phyloP scores from a whole-genome alignment of 2,329 filamentous ascomycete species.

The Plectosphaerella plurivora region DNA sequence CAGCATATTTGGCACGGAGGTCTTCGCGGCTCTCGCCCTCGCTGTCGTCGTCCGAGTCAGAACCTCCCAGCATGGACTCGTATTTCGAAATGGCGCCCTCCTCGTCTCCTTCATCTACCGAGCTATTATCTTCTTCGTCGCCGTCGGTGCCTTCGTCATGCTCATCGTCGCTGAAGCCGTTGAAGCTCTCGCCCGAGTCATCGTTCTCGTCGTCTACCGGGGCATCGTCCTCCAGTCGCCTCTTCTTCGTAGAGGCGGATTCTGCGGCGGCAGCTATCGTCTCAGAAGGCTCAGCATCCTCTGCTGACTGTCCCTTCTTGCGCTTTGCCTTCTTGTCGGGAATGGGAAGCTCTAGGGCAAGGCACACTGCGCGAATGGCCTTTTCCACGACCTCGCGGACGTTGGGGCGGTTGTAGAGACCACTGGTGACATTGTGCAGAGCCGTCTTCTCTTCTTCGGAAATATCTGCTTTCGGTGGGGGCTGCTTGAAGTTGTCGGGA shows the following conservation, averaged over 20 bases:
- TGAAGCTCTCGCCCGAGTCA: constrained; percentile 4
- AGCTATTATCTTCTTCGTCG: constrained; percentile 24
- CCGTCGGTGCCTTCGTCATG: constrained; percentile 18
- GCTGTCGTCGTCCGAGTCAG: constrained; percentile 30
- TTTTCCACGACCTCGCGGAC: constrained; percentile 45
- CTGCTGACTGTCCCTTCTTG: constrained; percentile 22
- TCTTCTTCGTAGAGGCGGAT: constrained; percentile 15
- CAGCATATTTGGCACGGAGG: constrained; percentile 38
- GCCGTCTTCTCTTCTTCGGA: constrained; percentile 46
- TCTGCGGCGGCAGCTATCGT: constrained; percentile 15
- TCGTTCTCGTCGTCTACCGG: constrained; percentile 15
- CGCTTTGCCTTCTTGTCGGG: constrained; percentile 37
- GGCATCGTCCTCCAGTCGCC: constrained; percentile 22
- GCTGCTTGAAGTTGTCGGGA: constrained; percentile 40
- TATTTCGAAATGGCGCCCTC: constrained; percentile 37
- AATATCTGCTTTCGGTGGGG: constrained; percentile 44
- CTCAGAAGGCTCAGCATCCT: constrained; percentile 24
- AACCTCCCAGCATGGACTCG: constrained; percentile 39
- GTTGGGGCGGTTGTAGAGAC: constrained; percentile 46
- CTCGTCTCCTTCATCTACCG: constrained; percentile 17
- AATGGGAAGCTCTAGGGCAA: constrained; percentile 40
- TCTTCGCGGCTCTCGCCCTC: constrained; percentile 31
- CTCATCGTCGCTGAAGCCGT: constrained; percentile 13
- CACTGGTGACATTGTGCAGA: constrained; percentile 57
- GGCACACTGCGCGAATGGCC: constrained; percentile 45